Conservation (phyloP, 169 alveolate species). For the Eimeria maxima region DNA sequence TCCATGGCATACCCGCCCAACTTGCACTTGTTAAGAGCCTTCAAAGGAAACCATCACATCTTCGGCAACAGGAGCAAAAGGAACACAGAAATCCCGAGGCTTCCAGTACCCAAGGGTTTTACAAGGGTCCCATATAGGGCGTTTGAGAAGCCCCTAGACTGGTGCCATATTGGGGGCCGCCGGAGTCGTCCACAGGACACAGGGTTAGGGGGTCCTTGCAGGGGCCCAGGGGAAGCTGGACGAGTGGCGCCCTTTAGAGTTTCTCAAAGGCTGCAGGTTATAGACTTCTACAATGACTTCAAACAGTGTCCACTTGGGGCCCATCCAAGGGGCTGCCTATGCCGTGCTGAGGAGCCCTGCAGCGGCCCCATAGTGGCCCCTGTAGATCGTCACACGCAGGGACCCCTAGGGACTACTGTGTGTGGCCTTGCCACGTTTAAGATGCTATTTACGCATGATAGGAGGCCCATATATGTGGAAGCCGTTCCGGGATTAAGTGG, state of each 20-base stretch:
- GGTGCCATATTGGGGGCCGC: background rate
- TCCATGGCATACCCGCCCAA: background rate
- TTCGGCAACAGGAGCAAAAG: background rate
- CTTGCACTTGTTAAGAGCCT: background rate
- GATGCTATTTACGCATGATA: background rate
- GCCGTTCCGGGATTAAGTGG: background rate
- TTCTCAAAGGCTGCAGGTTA: background rate
- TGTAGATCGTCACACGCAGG: too few species aligned
- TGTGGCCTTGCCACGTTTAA: background rate
- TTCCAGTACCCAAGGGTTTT: background rate
- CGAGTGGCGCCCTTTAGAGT: background rate
- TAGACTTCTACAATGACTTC: background rate
- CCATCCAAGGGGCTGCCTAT: background rate
- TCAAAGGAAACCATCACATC: background rate
- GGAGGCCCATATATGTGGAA: too few species aligned
- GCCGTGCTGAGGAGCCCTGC: too few species aligned
- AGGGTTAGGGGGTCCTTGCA: background rate
- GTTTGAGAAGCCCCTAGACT: background rate
- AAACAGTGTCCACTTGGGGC: background rate
- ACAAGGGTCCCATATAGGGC: background rate
- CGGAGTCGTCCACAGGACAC: background rate
- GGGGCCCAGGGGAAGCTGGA: background rate
- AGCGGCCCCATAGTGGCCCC: background rate
- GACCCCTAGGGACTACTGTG: background rate
- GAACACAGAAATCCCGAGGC: background rate